Evolutionary conservation across 768 basidiomycete species (phyloP), one percentile per base, ranked within the genome.

Genomic region (Trametes sanguinea): DNA sequence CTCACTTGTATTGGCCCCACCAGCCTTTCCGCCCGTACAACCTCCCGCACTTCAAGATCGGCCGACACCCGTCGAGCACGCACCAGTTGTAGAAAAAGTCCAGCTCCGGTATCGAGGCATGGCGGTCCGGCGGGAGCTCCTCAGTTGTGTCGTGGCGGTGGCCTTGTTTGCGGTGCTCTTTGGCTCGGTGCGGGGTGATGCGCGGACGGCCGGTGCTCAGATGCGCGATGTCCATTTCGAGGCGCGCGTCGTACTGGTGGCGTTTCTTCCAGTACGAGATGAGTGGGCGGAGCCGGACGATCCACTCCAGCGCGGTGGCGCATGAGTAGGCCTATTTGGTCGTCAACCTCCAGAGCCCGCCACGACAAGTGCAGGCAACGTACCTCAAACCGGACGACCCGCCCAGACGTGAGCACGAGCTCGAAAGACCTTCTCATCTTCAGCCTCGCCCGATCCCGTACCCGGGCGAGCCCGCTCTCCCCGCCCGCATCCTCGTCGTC

Each of bases 81-180:
- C 96, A 98, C 94, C 92, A 94, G 67, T 91, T 90, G 80, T 91
- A 95, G 47, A 94, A 73, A 0, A 81, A 77, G 51, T 82, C 77
- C 50, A 95, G 75, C 11, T 84, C 81, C 3, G 86, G 81, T 43
- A 85, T 75, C 7, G 83, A 79, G 9, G 79, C 77, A 27, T 84
- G 83, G 14, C 80, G 75, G 67, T 86, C 81, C 1, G 78, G 74
- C 1, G 84, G 82, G 10, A 81, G 10, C 6, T 42, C 48, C 6
- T 17, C 35, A 1, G 29, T 35, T 2, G 73, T 63, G 77, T 76
- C 22, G 70, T 66, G 33, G 65, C 67, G 27, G 81, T 77, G 33
- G 77, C 73, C 8, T 78, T 76, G 48, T 76, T 74, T 30, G 30
- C 52, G 63, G 17, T 62, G 46, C 29, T 58, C 62, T 4, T 45